Conservation (phyloP, 805 yeast genomes). For the Maudiozyma bulderi region DNA sequence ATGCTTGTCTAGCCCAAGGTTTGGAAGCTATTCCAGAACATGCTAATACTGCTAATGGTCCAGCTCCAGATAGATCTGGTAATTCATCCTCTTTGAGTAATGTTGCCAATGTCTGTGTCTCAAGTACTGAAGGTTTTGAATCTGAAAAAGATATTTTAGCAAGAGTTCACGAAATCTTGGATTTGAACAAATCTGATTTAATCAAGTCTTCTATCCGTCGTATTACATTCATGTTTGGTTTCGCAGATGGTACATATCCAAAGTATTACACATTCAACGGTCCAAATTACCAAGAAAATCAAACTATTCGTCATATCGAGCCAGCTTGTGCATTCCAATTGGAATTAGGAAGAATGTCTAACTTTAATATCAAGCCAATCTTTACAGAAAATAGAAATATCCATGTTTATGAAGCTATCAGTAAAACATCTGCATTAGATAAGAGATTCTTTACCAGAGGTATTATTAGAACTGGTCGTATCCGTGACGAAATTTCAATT, state of each 20-base stretch:
- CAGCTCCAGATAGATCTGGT: constrained; percentile 42
- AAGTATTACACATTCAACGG: constrained; percentile 93
- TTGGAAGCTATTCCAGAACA: constrained; percentile 57
- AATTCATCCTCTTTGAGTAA: constrained; percentile 45
- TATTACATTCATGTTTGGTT: constrained; percentile 82
- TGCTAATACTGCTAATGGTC: constrained; percentile 31
- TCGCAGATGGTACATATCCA: constrained; percentile 79
- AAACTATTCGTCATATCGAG: constrained; percentile 92
- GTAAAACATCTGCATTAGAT: constrained; percentile 87
- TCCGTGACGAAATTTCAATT: constrained; percentile 85
- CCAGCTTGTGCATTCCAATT: constrained; percentile 97
- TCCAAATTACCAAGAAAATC: constrained; percentile 76
- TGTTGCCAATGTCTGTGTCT: constrained; percentile 73
- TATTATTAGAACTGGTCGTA: constrained; percentile 90
- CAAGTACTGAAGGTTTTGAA: constrained; percentile 62
- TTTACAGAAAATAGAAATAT: constrained; percentile 95
- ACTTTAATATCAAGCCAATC: constrained; percentile 89
- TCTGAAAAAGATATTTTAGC: constrained; percentile 59
- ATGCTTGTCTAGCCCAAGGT: constrained; percentile 68
- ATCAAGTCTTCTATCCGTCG: constrained; percentile 73
- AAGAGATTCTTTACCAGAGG: constrained; percentile 96
- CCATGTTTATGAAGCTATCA: constrained; percentile 93
- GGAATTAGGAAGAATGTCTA: constrained; percentile 87
- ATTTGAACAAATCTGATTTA: constrained; percentile 62
- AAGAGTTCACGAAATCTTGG: constrained; percentile 55